These are phyloP conservation scores for Ustilago cynodontis DNA, from an alignment of 1,284 basidiomycete genomes.

Conservation along the genomic window DNA sequence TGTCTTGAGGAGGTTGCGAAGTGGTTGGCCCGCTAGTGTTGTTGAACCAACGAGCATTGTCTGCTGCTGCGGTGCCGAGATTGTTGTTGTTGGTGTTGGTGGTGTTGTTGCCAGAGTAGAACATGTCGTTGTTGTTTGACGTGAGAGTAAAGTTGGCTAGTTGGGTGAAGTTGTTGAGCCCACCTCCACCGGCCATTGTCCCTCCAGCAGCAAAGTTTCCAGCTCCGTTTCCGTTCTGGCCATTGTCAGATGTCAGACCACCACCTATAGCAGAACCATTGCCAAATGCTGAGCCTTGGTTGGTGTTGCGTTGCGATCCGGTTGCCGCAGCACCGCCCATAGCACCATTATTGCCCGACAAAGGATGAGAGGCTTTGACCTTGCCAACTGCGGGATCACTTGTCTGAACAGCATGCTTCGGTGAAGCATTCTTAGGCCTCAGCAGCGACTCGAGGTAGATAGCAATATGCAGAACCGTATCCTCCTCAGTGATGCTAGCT, in stretches of 20 bases:
- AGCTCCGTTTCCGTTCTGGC: constrained; percentile 4
- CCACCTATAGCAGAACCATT: background rate
- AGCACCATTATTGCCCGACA: background rate
- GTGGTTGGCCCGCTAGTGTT: background rate
- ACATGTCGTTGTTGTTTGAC: constrained; percentile 36
- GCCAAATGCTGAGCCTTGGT: background rate
- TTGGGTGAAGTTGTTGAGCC: constrained; percentile 20
- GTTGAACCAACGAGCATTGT: constrained; percentile 17
- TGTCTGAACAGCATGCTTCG: constrained; percentile 10
- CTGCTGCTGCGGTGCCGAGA: background rate
- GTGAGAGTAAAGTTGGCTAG: constrained; percentile 39
- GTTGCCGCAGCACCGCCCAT: background rate
- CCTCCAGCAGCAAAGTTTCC: background rate
- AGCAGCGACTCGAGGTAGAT: constrained; percentile 45
- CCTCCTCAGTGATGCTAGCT: constrained; percentile 44
- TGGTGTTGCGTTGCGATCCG: background rate
- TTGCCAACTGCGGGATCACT: background rate
- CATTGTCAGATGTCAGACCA: background rate
- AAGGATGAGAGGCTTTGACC: background rate
- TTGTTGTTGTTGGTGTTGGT: background rate
- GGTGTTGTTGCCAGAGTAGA: constrained; percentile 25
- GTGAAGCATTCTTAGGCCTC: constrained; percentile 37
- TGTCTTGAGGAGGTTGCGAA: background rate
- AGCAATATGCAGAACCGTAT: constrained; percentile 47
- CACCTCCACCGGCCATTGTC: background rate